phyloP scores from a whole-genome alignment of 2,329 filamentous ascomycete genomes.

The Neocucurbitaria cava region DNA sequence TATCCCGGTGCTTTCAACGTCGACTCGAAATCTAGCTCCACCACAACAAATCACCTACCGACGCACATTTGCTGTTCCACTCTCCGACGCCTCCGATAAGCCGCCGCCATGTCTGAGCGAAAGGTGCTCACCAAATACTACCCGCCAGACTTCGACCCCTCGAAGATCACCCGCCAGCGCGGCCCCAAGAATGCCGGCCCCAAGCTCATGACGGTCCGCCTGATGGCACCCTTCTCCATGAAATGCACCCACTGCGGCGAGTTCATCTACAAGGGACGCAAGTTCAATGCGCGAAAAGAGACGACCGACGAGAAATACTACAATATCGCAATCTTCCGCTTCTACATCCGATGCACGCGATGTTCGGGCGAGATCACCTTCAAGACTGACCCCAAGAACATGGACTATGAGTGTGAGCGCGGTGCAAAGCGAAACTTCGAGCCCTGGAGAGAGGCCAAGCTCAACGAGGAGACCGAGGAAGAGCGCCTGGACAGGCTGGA shows the following conservation, averaged over 20 bases:
- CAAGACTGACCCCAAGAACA: conserved; percentile 92
- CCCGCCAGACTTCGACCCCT: conserved; percentile 87
- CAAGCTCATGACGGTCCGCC: conserved; percentile 82
- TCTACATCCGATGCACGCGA: conserved; percentile 86
- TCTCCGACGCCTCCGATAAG: no score
- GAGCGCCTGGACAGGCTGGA: conserved; percentile 85
- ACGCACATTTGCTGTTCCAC: no score
- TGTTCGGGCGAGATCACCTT: conserved; percentile 90
- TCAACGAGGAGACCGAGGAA: conserved; percentile 81
- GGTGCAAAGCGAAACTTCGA: conserved; percentile 95
- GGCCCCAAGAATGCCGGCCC: conserved; percentile 76
- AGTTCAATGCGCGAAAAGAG: conserved; percentile 95
- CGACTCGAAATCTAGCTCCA: background rate
- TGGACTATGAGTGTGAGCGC: conserved; percentile 82
- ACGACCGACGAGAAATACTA: conserved; percentile 91
- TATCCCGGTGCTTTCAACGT: background rate
- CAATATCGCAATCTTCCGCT: conserved; percentile 83
- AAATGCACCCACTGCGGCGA: conserved; percentile 74
- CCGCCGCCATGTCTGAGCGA: conserved; percentile 77
- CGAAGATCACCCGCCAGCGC: conserved; percentile 72
- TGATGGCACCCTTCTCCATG: conserved; percentile 90
- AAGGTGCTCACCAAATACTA: conserved; percentile 77
- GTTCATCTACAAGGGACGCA: conserved; percentile 91
- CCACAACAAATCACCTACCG: background rate
- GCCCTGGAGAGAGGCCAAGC: conserved; percentile 77